Evolutionary conservation across 192 early-diverging fungal species (phyloP), one percentile per base, ranked within the genome.

Genomic region (Bifiguratus adelaidae): DNA sequence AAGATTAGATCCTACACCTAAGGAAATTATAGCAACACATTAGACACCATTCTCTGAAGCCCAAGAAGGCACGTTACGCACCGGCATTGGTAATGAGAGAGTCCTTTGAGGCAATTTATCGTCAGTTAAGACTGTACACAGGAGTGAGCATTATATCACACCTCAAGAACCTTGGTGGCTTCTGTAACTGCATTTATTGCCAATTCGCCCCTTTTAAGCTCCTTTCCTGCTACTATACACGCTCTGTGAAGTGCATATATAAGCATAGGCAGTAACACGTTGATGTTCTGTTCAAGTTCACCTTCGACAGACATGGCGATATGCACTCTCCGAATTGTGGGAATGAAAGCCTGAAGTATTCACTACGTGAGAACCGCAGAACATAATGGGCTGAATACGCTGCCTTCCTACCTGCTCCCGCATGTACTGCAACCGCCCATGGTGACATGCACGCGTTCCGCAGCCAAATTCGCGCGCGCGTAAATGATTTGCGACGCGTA

Each of bases 1-100:
- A 12, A 92, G 68, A 53, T 95, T 95, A 0, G 86, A 87, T 20
- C 90, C 92, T 40, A 53, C 55, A 0, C 85, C 85, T 6, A 41
- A 7, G 9, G 25, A 6, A 13, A 41, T 12, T 2, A 41, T 11
- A 15, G 37, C 21, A 40, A 15, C 15, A 44, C 22, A 5, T 26
- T 4, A 16, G 42, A 4, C 22, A 7, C 42, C 7, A 9, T 21
- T 6, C 6, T 7, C 9, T 44, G 5, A 7, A 26, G 22, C 15
- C 22, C 4, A 5, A 26, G 8, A 4, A 26, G n/a, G 22, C 6
- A 26, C 22, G 22, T 22, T 26, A 44, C n/a, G 16, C 30, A 15
- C 59, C 71, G 15, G 71, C 67, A 41, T 73, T 73, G 5, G 71
- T 69, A 36, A 58, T 37, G 12, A 56, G 63, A 13, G 56, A 57